Conservation (phyloP, 2,329 filamentous ascomycete species). For the Penicillium expansum region DNA sequence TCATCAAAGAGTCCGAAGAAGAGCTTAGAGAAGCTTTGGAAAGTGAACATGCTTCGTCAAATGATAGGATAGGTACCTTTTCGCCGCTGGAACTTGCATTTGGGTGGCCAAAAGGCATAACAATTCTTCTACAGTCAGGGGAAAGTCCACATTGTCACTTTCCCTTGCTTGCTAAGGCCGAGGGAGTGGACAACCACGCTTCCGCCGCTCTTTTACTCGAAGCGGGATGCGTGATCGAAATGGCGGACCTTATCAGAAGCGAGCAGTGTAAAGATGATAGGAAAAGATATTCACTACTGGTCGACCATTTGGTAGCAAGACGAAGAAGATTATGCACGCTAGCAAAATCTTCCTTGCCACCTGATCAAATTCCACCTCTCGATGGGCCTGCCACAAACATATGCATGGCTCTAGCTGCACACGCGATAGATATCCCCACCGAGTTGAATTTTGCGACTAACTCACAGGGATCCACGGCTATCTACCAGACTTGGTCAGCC, state of each 20-base stretch:
- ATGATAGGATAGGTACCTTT: neutral
- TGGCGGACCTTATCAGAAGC: neutral
- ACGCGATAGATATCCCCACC: neutral
- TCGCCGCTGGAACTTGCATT: conserved; percentile 3
- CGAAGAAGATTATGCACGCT: neutral
- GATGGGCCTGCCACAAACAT: neutral
- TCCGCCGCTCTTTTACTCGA: neutral
- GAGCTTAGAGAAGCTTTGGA: neutral
- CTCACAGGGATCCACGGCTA: neutral
- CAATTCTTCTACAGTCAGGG: conserved; percentile 3
- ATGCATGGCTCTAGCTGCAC: neutral
- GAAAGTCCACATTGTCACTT: neutral
- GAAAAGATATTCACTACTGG: neutral
- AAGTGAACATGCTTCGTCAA: neutral
- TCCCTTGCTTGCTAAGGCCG: neutral
- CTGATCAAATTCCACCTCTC: neutral
- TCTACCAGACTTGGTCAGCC: neutral
- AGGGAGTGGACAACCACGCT: neutral
- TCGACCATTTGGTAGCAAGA: neutral
- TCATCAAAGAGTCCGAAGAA: conserved; percentile 4
- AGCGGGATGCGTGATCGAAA: neutral
- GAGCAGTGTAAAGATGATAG: neutral
- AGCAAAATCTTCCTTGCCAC: neutral
- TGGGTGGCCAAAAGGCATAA: conserved; percentile 4
- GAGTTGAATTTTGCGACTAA: neutral